These are phyloP conservation scores for Pouteria glomerata DNA, from an alignment of 148 eudicot genomes.

Conservation along the genomic window DNA sequence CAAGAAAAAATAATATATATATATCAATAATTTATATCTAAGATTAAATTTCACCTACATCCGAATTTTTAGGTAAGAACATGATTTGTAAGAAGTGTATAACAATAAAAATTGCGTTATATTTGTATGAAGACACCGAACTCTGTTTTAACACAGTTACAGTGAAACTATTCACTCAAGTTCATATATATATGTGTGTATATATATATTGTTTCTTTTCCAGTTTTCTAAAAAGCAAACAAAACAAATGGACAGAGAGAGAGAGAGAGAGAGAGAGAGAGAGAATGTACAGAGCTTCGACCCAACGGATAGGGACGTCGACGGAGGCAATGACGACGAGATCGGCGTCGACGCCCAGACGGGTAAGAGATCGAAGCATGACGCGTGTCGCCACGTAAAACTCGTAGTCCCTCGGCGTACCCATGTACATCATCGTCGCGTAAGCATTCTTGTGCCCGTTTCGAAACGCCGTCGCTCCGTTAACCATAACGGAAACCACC, in stretches of 20 bases:
- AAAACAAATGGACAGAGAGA: not conserved
- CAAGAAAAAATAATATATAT: too few relatives aligned
- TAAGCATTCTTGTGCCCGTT: slow-evolving; percentile 55
- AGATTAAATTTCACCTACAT: too few relatives aligned
- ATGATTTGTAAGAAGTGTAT: too few relatives aligned
- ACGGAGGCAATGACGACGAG: slow-evolving; percentile 92
- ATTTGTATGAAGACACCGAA: too few relatives aligned
- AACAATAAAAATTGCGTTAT: too few relatives aligned
- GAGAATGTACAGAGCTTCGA: slow-evolving; percentile 51
- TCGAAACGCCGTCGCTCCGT: slow-evolving; percentile 13
- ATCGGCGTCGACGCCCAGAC: slow-evolving; percentile 69
- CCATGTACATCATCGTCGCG: slow-evolving; percentile 99
- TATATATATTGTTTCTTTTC: too few relatives aligned
- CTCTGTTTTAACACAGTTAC: too few relatives aligned
- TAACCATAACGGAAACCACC: not conserved
- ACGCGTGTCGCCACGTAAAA: slow-evolving; percentile 90
- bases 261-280: too few relatives aligned
- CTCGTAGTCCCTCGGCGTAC: slow-evolving; percentile 96
- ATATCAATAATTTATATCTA: too few relatives aligned
- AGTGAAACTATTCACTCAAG: too few relatives aligned
- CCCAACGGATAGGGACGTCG: slow-evolving; percentile 81
- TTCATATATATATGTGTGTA: too few relatives aligned
- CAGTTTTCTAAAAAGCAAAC: not conserved
- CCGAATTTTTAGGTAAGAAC: too few relatives aligned
- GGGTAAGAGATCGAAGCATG: slow-evolving; percentile 63